Base-by-base conservation (phyloP, 2,329 filamentous ascomycete genomes). In the Pseudogymnoascus sp. region DNA sequence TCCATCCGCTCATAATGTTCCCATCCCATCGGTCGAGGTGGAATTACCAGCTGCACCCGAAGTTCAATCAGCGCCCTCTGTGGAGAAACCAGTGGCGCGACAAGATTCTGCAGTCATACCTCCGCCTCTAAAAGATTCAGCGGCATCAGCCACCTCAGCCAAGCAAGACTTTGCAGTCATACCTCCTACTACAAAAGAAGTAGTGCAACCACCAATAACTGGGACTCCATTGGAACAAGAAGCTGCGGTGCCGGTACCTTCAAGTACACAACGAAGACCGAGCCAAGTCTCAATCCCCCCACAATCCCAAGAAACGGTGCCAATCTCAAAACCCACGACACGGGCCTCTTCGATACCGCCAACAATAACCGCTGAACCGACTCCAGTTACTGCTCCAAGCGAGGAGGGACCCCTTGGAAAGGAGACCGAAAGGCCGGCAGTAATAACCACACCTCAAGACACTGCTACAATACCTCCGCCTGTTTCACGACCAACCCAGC, bases 51-150 rank as follows among this genome's bases (percentile, higher is more conserved):
- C 57, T 14, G 36, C 16, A 23, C 16, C 28, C 78, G 74, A 28
- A 80, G 69, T 37, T 71, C 72, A 61, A 77, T 75, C 57, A 80
- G 70, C 14, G 75, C 79, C 8, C 39, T 28, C 36, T 16, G 13
- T 25, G 8, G 57, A 36, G n/a, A 61, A 61, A 41, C 31, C 8
- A 39, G 37, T 11, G 31, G n/a, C 28, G 28, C 57, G 57, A 54
- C 14, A 54, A 54, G 45, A 28, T 28, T 54, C 45, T 54, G 45
- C 45, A 28, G 23, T 13, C 14, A 54, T 54, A 54, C 23, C 14
- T 25, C 45, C 23, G 45, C 21, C 43, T n/a, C 11, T 11, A 54
- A 54, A 54, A 54, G 45, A 54, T 16, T 54, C 23, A 11, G 14
- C 45, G 23, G 23, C 45, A n/a, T 14, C 45, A 16, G 23, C 14